phyloP scores from a whole-genome alignment of 2,329 filamentous ascomycete species.

The Scolecobasidium constrictum region DNA sequence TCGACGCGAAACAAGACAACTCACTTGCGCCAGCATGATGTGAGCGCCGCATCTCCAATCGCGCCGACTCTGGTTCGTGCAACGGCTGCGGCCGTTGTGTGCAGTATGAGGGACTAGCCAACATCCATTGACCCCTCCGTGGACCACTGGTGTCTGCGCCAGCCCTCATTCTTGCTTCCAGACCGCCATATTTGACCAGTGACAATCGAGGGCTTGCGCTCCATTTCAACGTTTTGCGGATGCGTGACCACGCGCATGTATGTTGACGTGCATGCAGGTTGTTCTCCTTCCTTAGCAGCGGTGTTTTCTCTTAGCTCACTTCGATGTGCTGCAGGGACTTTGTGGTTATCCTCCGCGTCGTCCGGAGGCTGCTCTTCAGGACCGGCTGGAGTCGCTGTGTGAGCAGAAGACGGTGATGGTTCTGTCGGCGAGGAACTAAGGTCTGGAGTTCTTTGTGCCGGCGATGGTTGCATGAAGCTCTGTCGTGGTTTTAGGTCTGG shows the following conservation, averaged over 20 bases:
- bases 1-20: too few relatives aligned
- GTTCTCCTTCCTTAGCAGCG: not conserved
- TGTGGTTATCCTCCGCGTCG: too few relatives aligned
- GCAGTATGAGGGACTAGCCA: too few relatives aligned
- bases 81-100: too few relatives aligned
- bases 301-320: too few relatives aligned
- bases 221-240: not conserved
- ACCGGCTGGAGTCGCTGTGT: too few relatives aligned
- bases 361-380: too few relatives aligned
- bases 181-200: slow-evolving; percentile 7
- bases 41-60: too few relatives aligned
- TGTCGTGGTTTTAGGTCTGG: not conserved
- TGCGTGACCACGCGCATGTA: slow-evolving; percentile 5
- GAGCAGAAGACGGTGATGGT: not conserved
- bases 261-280: not conserved
- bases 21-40: too few relatives aligned
- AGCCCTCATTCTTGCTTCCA: not conserved
- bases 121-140: too few relatives aligned
- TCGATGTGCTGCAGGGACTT: too few relatives aligned
- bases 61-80: too few relatives aligned
- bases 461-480: not conserved
- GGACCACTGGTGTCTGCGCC: slow-evolving; percentile 7
- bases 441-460: not conserved
- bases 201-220: not conserved
- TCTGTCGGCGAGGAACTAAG: not conserved